Conservation (phyloP, 345 rosid species). For the Carallia pectinifolia region DNA sequence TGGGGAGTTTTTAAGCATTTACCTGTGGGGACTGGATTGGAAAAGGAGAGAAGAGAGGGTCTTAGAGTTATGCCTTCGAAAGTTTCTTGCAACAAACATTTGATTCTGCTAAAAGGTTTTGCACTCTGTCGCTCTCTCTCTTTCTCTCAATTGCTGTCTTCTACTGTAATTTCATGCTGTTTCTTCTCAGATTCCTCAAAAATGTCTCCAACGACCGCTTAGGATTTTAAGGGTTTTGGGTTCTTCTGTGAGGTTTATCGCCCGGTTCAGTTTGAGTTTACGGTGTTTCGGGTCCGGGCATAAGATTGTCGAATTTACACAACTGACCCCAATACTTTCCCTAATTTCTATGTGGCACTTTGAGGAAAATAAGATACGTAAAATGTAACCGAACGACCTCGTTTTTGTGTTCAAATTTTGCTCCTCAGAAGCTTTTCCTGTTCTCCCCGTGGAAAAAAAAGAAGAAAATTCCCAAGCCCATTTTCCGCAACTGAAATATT, state of each 20-base stretch:
- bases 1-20: not conserved
- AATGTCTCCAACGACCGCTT: not conserved
- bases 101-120: not conserved
- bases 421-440: no score
- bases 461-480: no score
- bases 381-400: no score
- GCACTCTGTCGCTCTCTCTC: not conserved
- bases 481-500: no score
- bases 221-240: conserved; percentile 27
- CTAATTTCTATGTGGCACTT: no score
- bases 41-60: conserved; percentile 42
- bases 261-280: no score
- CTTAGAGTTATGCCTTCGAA: conserved; percentile 43
- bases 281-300: not conserved
- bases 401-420: no score
- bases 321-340: no score
- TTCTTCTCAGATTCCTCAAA: not conserved
- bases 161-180: not conserved
- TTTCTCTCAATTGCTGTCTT: not conserved
- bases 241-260: no score
- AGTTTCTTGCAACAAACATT: conserved; percentile 63
- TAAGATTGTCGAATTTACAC: no score
- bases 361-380: no score
- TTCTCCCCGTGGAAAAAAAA: no score
- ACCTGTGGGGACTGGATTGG: conserved; percentile 53